Conservation (phyloP, 2,329 filamentous ascomycete species). For the Xylariaceae sp. region DNA sequence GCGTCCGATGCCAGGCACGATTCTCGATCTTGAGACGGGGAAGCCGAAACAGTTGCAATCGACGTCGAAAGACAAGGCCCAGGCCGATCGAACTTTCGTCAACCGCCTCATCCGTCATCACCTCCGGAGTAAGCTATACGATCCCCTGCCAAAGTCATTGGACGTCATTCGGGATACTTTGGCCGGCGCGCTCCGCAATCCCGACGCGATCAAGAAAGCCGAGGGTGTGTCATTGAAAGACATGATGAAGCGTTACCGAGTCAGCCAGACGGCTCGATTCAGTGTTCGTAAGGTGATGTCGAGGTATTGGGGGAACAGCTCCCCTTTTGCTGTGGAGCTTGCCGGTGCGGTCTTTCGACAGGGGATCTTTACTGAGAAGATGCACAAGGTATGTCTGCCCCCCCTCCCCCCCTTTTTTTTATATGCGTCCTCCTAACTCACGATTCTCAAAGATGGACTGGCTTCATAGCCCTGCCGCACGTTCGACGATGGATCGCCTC, state of each 20-base stretch:
- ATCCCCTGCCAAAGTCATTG: conserved; percentile 40
- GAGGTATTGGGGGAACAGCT: conserved; percentile 64
- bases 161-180: conserved; percentile 46
- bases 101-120: conserved; percentile 50
- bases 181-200: conserved; percentile 39
- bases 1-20: conserved; percentile 61
- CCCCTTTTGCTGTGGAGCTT: conserved; percentile 59
- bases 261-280: conserved; percentile 33
- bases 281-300: conserved; percentile 62
- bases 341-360: conserved; percentile 61
- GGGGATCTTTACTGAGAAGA: conserved; percentile 63
- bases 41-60: conserved; percentile 36
- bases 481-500: conserved; percentile 58
- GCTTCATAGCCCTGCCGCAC: conserved; percentile 64
- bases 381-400: conserved; percentile 46
- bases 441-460: conserved; percentile 53
- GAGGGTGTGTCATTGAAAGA: conserved; percentile 29
- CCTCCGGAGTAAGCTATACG: conserved; percentile 39
- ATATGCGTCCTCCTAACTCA: not conserved
- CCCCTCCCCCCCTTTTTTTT: too few relatives aligned
- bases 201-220: conserved; percentile 35
- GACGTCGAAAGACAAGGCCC: conserved; percentile 12
- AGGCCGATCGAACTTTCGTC: conserved; percentile 44
- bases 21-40: conserved; percentile 51
- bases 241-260: conserved; percentile 20